Conservation (phyloP, 345 rosid genomes). For the Camelina hispida region DNA sequence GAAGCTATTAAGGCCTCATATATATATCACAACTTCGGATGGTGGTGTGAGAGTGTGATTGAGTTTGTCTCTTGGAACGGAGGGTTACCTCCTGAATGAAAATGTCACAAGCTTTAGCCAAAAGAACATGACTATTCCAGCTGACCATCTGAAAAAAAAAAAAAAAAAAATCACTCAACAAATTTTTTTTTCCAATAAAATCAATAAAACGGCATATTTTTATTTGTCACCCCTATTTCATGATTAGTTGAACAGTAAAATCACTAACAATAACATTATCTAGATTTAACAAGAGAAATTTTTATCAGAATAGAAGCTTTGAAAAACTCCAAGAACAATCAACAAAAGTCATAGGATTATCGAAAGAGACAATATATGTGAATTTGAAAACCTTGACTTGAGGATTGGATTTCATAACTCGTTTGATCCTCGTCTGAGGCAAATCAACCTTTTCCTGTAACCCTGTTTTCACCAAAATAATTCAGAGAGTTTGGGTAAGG, state of each 20-base stretch:
- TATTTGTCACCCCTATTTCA: no score
- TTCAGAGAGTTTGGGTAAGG: not conserved
- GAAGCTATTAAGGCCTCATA: not conserved
- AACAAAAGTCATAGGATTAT: not conserved
- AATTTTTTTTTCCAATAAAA: no score
- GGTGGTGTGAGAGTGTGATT: conserved; percentile 30
- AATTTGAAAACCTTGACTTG: conserved; percentile 7
- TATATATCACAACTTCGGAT: not conserved
- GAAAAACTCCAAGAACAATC: not conserved
- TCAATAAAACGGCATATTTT: no score
- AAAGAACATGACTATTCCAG: conserved; percentile 37
- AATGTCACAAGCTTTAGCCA: conserved; percentile 52
- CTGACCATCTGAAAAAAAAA: conserved; percentile 52
- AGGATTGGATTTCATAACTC: conserved; percentile 21
- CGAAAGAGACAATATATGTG: not conserved
- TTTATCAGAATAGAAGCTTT: not conserved
- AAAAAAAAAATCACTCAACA: not conserved
- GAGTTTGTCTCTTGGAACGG: conserved; percentile 42
- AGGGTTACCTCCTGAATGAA: conserved; percentile 38
- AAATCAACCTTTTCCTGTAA: not conserved
- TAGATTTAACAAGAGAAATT: no score
- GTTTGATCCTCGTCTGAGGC: conserved; percentile 3
- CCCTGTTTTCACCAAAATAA: conserved; percentile 5
- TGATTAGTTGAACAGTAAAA: no score
- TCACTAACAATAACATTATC: no score